Conservation (phyloP, 371 early-diverging fungal genomes). For the Apophysomyces ossiformis region DNA sequence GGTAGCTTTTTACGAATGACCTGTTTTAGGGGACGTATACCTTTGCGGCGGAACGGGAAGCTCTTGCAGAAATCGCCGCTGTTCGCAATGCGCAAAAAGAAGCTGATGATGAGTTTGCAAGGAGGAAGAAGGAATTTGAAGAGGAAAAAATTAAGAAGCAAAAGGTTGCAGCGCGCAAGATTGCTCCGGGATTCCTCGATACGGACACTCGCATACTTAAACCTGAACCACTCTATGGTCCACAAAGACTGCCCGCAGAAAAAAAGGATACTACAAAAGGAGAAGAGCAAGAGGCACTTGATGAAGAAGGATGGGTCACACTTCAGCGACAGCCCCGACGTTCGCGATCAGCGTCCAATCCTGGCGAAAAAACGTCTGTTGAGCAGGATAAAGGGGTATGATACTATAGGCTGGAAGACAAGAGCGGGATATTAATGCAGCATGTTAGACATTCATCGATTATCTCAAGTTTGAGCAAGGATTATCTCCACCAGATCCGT, state of each 20-base stretch:
- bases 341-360: constrained; percentile 10
- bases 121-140: constrained; percentile 32
- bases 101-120: constrained; percentile 26
- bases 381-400: constrained; percentile 5
- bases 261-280: not conserved
- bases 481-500: constrained; percentile 73
- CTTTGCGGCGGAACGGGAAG: constrained; percentile 50
- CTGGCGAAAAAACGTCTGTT: constrained; percentile 1
- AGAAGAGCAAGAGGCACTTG: not conserved
- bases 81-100: constrained; percentile 25
- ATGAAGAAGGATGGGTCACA: not conserved
- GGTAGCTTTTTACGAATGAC: not conserved
- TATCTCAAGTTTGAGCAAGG: constrained; percentile 76
- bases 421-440: not conserved
- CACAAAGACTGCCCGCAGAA: not conserved
- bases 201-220: constrained; percentile 57
- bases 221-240: constrained; percentile 35
- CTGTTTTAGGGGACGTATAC: constrained; percentile 31
- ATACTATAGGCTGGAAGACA: not conserved
- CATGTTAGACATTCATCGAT: constrained; percentile 43
- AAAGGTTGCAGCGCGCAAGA: constrained; percentile 57
- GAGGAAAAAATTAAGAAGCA: constrained; percentile 44
- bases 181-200: constrained; percentile 63
- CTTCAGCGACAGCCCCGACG: constrained; percentile 8
- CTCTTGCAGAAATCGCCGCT: constrained; percentile 36